These are phyloP conservation scores for Lentinula novae-zelandiae DNA, from an alignment of 1,284 basidiomycete genomes.

Conservation along the genomic window DNA sequence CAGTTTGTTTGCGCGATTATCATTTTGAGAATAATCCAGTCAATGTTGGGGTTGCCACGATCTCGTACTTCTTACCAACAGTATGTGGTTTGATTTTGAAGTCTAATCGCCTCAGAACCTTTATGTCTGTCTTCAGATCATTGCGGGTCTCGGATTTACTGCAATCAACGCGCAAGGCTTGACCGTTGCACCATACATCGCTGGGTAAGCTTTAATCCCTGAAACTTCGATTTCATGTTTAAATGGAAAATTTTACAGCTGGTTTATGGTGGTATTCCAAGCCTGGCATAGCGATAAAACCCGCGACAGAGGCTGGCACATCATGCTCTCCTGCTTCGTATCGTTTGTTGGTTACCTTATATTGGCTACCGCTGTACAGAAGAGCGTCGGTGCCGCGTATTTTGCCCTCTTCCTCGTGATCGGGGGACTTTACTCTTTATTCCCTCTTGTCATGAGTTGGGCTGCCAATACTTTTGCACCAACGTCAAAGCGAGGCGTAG, in stretches of 20 bases:
- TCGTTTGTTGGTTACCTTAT: conserved; percentile 51
- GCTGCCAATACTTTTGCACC: conserved; percentile 54
- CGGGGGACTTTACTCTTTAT: conserved; percentile 50
- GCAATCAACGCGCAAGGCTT: conserved; percentile 53
- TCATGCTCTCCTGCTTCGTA: conserved; percentile 42
- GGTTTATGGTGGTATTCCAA: conserved; percentile 51
- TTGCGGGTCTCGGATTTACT: conserved; percentile 49
- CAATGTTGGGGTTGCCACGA: conserved; percentile 54
- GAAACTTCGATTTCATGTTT: not conserved
- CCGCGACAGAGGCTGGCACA: conserved; percentile 49
- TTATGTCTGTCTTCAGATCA: conserved; percentile 32
- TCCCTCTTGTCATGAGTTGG: conserved; percentile 60
- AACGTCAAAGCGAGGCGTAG: conserved; percentile 56
- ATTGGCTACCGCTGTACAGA: conserved; percentile 45
- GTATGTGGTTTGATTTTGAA: conserved; percentile 24
- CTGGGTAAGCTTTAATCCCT: not conserved
- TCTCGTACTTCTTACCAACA: conserved; percentile 54
- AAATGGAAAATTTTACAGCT: conserved; percentile 32
- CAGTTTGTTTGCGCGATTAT: not conserved
- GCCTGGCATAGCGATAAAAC: conserved; percentile 52
- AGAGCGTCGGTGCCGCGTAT: conserved; percentile 49
- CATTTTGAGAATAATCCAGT: conserved; percentile 26
- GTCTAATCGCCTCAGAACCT: not conserved
- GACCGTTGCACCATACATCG: conserved; percentile 24
- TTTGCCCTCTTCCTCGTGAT: conserved; percentile 56